Conservation (phyloP, 2,329 filamentous ascomycete genomes). For the Stagonosporopsis cucurbitacearum region DNA sequence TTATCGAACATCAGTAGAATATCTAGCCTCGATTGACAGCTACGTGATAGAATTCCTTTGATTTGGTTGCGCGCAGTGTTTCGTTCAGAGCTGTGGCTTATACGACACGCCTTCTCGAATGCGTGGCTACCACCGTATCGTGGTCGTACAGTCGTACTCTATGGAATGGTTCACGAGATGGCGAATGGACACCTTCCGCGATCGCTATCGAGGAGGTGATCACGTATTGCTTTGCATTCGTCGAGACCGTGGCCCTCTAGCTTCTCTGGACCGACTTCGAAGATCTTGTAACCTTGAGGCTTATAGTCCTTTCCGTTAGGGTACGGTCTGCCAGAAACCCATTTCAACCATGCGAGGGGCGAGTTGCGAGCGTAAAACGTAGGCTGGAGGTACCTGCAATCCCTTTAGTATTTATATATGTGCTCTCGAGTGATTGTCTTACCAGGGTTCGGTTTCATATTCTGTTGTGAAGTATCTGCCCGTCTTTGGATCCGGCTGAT, state of each 20-base stretch:
- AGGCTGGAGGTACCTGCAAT: conserved; percentile 34
- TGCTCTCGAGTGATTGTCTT: conserved; percentile 37
- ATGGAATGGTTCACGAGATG: conserved; percentile 1
- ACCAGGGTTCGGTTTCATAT: conserved; percentile 42
- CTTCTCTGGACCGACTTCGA: conserved; percentile 67
- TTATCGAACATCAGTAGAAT: neutral
- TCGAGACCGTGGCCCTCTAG: conserved; percentile 57
- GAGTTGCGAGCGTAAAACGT: conserved; percentile 27
- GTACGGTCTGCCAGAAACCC: conserved; percentile 70
- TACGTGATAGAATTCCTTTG: neutral
- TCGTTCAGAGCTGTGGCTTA: neutral
- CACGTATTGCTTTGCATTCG: conserved; percentile 34
- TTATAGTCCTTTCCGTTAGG: conserved; percentile 62
- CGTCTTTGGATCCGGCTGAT: conserved; percentile 57
- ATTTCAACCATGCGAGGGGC: conserved; percentile 33
- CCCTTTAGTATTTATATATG: conserved; percentile 4
- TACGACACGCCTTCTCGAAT: neutral
- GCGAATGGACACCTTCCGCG: conserved; percentile 44
- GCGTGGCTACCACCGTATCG: neutral
- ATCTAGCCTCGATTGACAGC: neutral
- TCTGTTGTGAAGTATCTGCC: conserved; percentile 28
- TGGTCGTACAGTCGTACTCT: neutral
- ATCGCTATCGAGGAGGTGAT: conserved; percentile 31
- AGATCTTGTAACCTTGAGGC: conserved; percentile 61
- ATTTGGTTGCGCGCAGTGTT: neutral